Evolutionary conservation across 345 rosid species (phyloP), one percentile per base, ranked within the genome.

Genomic region (Clarkia xantiana): DNA sequence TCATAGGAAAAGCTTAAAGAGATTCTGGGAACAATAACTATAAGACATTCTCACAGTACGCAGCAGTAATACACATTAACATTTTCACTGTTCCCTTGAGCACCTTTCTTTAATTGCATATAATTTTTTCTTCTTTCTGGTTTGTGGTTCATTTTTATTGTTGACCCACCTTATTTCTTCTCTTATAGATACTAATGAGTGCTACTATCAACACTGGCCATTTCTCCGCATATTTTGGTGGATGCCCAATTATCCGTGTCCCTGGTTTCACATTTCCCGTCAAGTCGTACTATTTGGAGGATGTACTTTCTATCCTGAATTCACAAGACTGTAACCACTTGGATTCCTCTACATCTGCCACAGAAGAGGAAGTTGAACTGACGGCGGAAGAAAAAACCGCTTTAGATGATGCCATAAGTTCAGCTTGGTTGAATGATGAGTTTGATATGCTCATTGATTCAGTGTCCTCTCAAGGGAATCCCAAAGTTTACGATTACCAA

Each of bases 231-330:
- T 90, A 90, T 74, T 90, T 90, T 81, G 97, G 91, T 40, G 89
- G 94, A 63, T 90, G 96, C 72, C 95, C 95, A 15, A 58, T 90
- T 54, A 78, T 90, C 57, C 63, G 68, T 45, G 91, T 90, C 56
- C 97, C 94, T 20, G 97, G 96, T 41, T 86, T 83, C 87, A 83
- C 96, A 46, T 69, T 74, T 71, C 88, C 94, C 58, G 97, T 90
- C 54, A 77, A 66, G 68, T 58, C 71, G 47, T 83, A 76, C 49
- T 75, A 71, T 66, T 72, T 90, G 66, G 96, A 86, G 60, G 96
- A 86, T 61, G 86, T 76, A 39, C 94, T 90, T 53, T 74, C 95
- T 40, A 60, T 86, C 59, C 59, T 90, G 58, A 73, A 86, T 52
- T 70, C 82, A 45, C 56, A 54, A 55, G 75, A 76, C 64, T 56